phyloP scores from a whole-genome alignment of 352 stramenopile genomes.

The Phytophthora sansomeana region DNA sequence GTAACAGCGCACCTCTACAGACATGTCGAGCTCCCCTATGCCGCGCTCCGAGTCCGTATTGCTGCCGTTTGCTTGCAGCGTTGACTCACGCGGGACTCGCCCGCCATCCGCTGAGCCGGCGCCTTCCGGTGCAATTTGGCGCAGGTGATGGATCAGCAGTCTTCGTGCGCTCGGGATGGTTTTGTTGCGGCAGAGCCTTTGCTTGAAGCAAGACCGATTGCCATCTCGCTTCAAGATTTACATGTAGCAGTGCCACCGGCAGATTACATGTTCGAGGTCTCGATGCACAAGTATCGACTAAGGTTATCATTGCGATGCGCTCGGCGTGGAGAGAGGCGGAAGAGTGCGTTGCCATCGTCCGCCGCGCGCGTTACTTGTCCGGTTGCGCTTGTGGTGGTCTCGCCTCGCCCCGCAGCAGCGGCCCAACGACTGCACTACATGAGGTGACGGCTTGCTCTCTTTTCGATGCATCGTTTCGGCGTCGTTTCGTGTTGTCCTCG shows the following conservation, averaged over 20 bases:
- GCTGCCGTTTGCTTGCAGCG: slow-evolving; percentile 10
- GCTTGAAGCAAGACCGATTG: slow-evolving; percentile 1
- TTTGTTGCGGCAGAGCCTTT: background rate
- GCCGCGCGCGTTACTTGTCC: background rate
- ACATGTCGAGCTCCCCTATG: slow-evolving; percentile 16
- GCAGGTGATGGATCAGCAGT: slow-evolving; percentile 15
- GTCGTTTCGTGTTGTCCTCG: background rate
- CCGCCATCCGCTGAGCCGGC: slow-evolving; percentile 18
- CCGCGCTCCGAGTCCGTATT: background rate
- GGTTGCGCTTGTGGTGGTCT: slow-evolving; percentile 7
- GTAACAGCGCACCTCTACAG: slow-evolving; percentile 24
- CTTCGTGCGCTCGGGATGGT: background rate
- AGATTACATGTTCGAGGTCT: slow-evolving; percentile 7
- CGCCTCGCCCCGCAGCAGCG: background rate
- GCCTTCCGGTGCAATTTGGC: slow-evolving; percentile 19
- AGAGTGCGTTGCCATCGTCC: background rate
- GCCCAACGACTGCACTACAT: background rate
- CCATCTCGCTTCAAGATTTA: slow-evolving; percentile 12
- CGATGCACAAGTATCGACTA: slow-evolving; percentile 9
- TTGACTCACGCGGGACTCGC: slow-evolving; percentile 26
- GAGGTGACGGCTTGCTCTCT: background rate
- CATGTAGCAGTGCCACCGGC: slow-evolving; percentile 3
- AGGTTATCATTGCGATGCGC: slow-evolving; percentile 17
- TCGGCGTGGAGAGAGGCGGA: background rate
- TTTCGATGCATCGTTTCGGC: background rate